These are phyloP conservation scores for Colletotrichum lupini DNA, from an alignment of 2,329 filamentous ascomycete genomes.

Conservation along the genomic window DNA sequence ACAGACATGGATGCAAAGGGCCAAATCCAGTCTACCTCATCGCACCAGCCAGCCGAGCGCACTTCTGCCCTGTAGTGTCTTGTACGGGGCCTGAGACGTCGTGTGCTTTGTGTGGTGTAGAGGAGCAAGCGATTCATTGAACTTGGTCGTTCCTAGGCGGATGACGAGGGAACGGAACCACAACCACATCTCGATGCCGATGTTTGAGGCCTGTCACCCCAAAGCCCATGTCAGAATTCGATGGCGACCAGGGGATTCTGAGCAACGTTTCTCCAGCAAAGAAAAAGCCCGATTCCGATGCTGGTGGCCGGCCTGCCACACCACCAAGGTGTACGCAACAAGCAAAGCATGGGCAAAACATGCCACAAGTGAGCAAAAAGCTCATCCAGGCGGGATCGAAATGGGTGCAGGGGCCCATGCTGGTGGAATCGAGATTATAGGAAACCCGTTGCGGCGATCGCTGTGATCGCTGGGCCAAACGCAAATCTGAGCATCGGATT, in stretches of 20 bases:
- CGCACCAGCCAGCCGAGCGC: background rate
- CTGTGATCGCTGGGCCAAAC: constrained; percentile 27
- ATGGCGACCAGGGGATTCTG: constrained; percentile 1
- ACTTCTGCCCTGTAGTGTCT: background rate
- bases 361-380: background rate
- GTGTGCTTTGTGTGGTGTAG: background rate
- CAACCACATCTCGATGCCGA: background rate
- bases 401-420: constrained; percentile 11
- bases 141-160: background rate
- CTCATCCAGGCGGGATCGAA: background rate
- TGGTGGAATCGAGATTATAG: constrained; percentile 13
- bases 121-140: background rate
- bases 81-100: background rate
- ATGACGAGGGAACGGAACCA: constrained; percentile 4
- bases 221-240: constrained; percentile 6
- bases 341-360: background rate
- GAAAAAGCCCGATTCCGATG: background rate
- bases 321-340: background rate
- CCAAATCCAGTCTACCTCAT: background rate
- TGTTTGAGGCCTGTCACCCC: constrained; percentile 3
- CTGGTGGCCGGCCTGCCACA: background rate
- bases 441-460: constrained; percentile 31
- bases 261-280: background rate
- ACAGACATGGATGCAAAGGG: background rate
- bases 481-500: constrained; percentile 35